Percentiles rank a stretch among this genome's conserved stretches.
phyloP scores from a whole-genome alignment of 768 basidiomycete genomes.

The Nevesoporus exiguus region DNA sequence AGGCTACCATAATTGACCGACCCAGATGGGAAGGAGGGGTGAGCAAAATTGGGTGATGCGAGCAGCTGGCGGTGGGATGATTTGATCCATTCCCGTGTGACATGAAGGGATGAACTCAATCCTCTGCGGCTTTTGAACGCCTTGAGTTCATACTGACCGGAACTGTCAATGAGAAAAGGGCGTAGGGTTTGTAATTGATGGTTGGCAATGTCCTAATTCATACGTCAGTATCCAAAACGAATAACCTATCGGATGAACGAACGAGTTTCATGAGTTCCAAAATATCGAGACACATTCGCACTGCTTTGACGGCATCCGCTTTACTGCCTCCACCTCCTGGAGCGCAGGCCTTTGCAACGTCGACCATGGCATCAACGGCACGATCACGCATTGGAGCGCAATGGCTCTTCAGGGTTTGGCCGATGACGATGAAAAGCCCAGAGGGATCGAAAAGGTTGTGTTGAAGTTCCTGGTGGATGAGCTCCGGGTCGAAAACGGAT shows the following conservation, averaged over 20 bases:
- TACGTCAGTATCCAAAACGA: conserved; percentile 19
- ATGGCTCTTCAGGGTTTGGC: conserved; percentile 79
- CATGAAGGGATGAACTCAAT: conserved; percentile 41
- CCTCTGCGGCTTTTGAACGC: conserved; percentile 64
- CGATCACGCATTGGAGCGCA: conserved; percentile 92
- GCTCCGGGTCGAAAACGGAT: conserved; percentile 74
- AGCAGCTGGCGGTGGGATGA: conserved; percentile 47
- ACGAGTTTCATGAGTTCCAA: conserved; percentile 95
- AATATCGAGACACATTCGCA: conserved; percentile 84
- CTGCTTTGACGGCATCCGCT: conserved; percentile 65
- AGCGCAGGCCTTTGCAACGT: conserved; percentile 56
- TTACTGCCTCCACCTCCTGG: conserved; percentile 53
- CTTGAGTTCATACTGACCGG: conserved; percentile 75
- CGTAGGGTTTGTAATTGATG: conserved; percentile 92
- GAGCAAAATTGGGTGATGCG: conserved; percentile 39
- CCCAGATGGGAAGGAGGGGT: conserved; percentile 42
- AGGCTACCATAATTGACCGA: conserved; percentile 43
- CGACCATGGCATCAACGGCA: conserved; percentile 80
- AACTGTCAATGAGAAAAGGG: conserved; percentile 79
- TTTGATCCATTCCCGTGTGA: conserved; percentile 65
- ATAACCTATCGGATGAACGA: conserved; percentile 33
- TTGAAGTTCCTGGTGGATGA: conserved; percentile 79
- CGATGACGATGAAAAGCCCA: conserved; percentile 74
- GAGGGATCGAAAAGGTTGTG: conserved; percentile 76
- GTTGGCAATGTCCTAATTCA: conserved; percentile 85